These are phyloP conservation scores for Eimeria mitis DNA, from an alignment of 169 alveolate species.

Conservation along the genomic window DNA sequence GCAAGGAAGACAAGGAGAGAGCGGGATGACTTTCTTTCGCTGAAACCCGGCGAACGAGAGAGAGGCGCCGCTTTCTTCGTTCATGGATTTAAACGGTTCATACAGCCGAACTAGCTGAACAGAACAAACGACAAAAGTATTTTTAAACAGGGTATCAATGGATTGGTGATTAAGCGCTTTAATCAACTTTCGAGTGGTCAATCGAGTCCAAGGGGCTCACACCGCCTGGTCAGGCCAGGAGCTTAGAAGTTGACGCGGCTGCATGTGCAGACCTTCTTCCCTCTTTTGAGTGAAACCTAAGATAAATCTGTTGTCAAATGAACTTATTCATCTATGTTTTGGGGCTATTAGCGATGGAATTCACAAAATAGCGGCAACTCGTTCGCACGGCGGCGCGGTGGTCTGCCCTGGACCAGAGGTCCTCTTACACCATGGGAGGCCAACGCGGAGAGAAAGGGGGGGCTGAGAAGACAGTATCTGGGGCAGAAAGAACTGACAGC, in stretches of 20 bases:
- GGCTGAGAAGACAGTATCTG: not conserved
- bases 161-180: not conserved
- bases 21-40: not conserved
- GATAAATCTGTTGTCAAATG: not conserved
- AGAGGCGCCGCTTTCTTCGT: not conserved
- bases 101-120: slow-evolving; percentile 3
- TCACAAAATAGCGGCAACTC: not conserved
- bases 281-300: not conserved
- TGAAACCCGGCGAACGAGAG: not conserved
- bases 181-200: not conserved
- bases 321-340: not conserved
- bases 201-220: not conserved
- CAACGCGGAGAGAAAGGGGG: not conserved
- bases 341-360: not conserved
- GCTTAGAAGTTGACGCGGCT: not conserved
- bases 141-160: not conserved
- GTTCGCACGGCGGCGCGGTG: not conserved
- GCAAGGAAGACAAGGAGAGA: not conserved
- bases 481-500: slow-evolving; percentile 11
- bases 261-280: slow-evolving; percentile 8
- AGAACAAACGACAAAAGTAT: not conserved
- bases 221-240: not conserved
- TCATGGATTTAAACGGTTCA: not conserved
- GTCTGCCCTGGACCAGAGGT: slow-evolving; percentile 36
- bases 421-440: slow-evolving; percentile 31